Conservation (phyloP, 1,284 basidiomycete species). For the Fomes fomentarius region DNA sequence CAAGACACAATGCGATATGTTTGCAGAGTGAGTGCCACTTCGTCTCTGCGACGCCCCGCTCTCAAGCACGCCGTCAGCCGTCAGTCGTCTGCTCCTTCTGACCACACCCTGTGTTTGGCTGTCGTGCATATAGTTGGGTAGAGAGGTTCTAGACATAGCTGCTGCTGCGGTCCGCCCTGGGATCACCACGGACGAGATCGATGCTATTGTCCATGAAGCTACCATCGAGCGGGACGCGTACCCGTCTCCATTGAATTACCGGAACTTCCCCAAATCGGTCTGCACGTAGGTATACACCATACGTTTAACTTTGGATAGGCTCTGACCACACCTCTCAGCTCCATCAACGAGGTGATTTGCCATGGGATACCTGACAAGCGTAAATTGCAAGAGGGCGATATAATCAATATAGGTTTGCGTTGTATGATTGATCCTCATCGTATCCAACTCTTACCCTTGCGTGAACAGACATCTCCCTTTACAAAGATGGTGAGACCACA, state of each 20-base stretch:
- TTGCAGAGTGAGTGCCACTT: constrained; percentile 61
- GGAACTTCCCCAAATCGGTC: constrained; percentile 92
- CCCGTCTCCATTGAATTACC: constrained; percentile 94
- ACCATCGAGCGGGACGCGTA: constrained; percentile 92
- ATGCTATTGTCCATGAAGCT: constrained; percentile 94
- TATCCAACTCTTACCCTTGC: background rate
- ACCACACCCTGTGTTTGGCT: constrained; percentile 17
- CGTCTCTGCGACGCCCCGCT: constrained; percentile 21
- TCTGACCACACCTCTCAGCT: constrained; percentile 51
- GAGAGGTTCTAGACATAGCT: constrained; percentile 92
- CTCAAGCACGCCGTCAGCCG: constrained; percentile 23
- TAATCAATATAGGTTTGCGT: constrained; percentile 82
- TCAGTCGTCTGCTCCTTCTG: constrained; percentile 20
- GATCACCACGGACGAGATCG: constrained; percentile 94
- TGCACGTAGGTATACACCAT: constrained; percentile 75
- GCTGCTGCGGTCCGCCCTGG: constrained; percentile 88
- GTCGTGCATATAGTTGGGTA: constrained; percentile 61
- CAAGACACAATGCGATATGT: constrained; percentile 80
- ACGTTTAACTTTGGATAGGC: constrained; percentile 1
- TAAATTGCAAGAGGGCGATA: constrained; percentile 88
- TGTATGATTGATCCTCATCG: constrained; percentile 17
- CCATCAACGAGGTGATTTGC: constrained; percentile 96
- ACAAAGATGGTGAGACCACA: constrained; percentile 72
- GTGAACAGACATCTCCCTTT: constrained; percentile 60
- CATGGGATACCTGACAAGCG: constrained; percentile 95